Evolutionary conservation across 2,329 filamentous ascomycete genomes (phyloP), one percentile per base, ranked within the genome.

Genomic region (Phaeosphaeriaceae sp.): DNA sequence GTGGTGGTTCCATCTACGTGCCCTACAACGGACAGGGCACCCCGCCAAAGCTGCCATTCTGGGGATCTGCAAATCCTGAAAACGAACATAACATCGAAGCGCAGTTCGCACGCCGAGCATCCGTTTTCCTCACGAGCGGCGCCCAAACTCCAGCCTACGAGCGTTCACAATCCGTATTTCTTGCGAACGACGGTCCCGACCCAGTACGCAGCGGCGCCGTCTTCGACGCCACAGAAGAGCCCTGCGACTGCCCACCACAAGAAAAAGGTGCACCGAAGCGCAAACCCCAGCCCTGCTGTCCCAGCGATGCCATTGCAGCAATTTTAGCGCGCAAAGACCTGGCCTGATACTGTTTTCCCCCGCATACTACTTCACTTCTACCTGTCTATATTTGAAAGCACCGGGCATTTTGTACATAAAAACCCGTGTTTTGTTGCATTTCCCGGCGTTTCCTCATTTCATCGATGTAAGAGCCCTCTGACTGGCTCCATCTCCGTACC

Each of bases 261-360:
- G 58, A 62, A 20, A 48, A 54, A 11, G 59, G 58, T 17, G 48
- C 42, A 27, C 63, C 63, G 3, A 65, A 63, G 51, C 63, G 62
- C 20, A 70, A 68, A 46, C 51, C 60, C 3, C 56, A 68, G 21
- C 60, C 57, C 3, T 63, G 59, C 41, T 65, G 66, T 44, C 68
- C 66, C n/a, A 69, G 68, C 54, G 68, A 70, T 17, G 68, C 67
- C 36, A 69, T 70, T 27, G 66, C 66, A 44, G 66, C 67, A 40
- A 70, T 70, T 24, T 61, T 70, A 19, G 68, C 66, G 45, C 54
- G 66, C 60, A 57, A 64, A 51, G 63, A 65, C 49, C 41, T 58
- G 13, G 6, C 13, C 7, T 51, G 46, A 48, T 54, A 9, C 22
- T 20, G 45, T 15, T 25, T 40, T 27, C 9, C 42, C n/a, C 42